These are phyloP conservation scores for Trichoderma atrobrunneum DNA, from an alignment of 2,329 filamentous ascomycete genomes.

Conservation along the genomic window DNA sequence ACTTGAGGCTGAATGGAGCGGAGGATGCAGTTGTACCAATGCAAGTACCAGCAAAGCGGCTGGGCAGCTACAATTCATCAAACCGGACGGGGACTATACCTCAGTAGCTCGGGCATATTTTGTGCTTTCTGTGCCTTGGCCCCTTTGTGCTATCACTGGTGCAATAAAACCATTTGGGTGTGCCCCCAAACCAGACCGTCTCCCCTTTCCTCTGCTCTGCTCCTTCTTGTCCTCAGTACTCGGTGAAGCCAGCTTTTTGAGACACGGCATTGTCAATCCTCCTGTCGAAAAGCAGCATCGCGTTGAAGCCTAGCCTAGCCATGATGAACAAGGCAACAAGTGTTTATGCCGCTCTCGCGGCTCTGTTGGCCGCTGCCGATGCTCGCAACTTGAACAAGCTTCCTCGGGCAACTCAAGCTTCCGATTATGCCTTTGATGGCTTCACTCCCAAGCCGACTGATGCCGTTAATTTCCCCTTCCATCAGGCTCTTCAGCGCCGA, in stretches of 20 bases:
- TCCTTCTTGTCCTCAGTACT: slow-evolving; percentile 14
- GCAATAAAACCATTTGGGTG: slow-evolving; percentile 16
- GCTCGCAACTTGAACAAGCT: slow-evolving; percentile 29
- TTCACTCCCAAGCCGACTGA: slow-evolving; percentile 42
- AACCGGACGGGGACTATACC: not conserved
- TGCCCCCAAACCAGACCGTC: not conserved
- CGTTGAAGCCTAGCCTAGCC: not conserved
- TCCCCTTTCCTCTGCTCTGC: slow-evolving; percentile 9
- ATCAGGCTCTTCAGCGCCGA: slow-evolving; percentile 30
- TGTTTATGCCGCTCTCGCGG: slow-evolving; percentile 24
- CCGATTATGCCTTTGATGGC: slow-evolving; percentile 35
- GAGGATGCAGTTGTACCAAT: not conserved
- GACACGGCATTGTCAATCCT: not conserved
- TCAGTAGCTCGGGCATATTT: slow-evolving; percentile 6
- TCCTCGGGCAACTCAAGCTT: slow-evolving; percentile 35
- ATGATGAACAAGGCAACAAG: slow-evolving; percentile 26
- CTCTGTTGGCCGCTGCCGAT: slow-evolving; percentile 33
- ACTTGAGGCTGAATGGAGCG: slow-evolving; percentile 27
- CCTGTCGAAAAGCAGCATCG: not conserved
- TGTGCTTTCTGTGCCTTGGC: not conserved
- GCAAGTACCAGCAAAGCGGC: not conserved
- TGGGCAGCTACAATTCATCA: slow-evolving; percentile 6
- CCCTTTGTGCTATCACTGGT: not conserved
- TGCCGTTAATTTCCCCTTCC: slow-evolving; percentile 33
- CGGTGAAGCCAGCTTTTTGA: not conserved